Conservation (phyloP, 179 eudicot genomes). For the Beta lomatogona region DNA sequence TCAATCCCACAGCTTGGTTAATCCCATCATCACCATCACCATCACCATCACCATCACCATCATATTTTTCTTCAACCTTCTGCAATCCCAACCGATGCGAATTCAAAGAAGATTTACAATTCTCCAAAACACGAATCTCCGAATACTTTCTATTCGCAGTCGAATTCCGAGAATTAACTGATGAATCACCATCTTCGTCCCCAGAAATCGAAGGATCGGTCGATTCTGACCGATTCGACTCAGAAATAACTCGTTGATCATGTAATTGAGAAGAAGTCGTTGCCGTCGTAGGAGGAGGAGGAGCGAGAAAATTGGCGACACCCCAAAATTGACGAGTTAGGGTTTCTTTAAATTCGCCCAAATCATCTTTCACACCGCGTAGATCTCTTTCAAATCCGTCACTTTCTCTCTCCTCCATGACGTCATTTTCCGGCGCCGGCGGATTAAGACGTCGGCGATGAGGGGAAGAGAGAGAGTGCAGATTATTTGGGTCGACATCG, state of each 20-base stretch:
- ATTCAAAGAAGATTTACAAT: constrained; percentile 3
- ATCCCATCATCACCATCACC: constrained; percentile 17
- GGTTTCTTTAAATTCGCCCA: constrained; percentile 35
- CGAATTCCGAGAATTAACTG: constrained; percentile 13
- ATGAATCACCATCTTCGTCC: constrained; percentile 23
- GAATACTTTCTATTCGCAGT: not conserved
- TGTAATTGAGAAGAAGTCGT: not conserved
- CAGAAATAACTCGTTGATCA: constrained; percentile 5
- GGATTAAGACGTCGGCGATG: not conserved
- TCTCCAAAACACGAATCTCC: not conserved
- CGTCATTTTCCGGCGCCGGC: not conserved
- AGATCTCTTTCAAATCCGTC: constrained; percentile 29
- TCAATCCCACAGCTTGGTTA: constrained; percentile 56
- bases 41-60: too few relatives aligned
- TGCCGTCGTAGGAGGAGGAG: constrained; percentile 32
- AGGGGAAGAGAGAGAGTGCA: not conserved
- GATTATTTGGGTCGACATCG: constrained; percentile 22
- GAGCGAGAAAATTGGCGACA: constrained; percentile 47
- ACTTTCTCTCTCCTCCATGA: constrained; percentile 3
- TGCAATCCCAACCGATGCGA: constrained; percentile 10
- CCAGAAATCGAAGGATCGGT: constrained; percentile 24
- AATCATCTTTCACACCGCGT: constrained; percentile 42
- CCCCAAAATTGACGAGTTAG: constrained; percentile 47
- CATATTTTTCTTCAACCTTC: constrained; percentile 25
- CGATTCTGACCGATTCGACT: constrained; percentile 27